Conservation (phyloP, 1,284 basidiomycete species). For the Hymenochaete sp. region DNA sequence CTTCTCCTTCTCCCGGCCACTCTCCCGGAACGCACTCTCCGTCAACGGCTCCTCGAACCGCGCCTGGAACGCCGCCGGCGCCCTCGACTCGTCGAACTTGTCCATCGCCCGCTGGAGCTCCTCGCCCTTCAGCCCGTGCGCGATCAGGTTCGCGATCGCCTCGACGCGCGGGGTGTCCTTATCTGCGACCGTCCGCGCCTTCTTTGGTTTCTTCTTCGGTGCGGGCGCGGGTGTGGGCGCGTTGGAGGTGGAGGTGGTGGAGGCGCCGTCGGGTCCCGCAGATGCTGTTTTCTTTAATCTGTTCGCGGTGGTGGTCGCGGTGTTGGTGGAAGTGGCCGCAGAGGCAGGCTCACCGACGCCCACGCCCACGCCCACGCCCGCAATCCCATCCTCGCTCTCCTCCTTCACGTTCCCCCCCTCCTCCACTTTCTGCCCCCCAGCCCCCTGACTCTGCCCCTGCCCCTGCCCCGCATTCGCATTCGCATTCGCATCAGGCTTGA, state of each 20-base stretch:
- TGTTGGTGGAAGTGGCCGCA: background rate
- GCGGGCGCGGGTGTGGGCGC: slow-evolving; percentile 27
- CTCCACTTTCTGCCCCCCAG: background rate
- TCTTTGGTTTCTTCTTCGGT: slow-evolving; percentile 45
- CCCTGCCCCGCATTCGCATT: slow-evolving; percentile 9
- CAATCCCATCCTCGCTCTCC: too few species aligned
- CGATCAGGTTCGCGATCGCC: slow-evolving; percentile 71
- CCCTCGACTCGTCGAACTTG: slow-evolving; percentile 62
- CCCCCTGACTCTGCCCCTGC: slow-evolving; percentile 19
- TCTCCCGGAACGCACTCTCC: slow-evolving; percentile 26
- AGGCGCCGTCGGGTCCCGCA: background rate
- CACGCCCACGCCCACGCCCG: too few species aligned
- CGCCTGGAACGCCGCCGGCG: slow-evolving; percentile 49
- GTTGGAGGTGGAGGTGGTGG: slow-evolving; percentile 2
- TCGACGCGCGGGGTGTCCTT: slow-evolving; percentile 63
- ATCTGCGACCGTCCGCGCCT: slow-evolving; percentile 56
- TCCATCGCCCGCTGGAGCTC: slow-evolving; percentile 63
- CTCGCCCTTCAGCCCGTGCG: slow-evolving; percentile 62
- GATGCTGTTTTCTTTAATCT: background rate
- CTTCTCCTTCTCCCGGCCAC: slow-evolving; percentile 3
- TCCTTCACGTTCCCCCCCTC: slow-evolving; percentile 1
- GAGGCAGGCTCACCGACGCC: too few species aligned
- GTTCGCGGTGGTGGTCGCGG: background rate
- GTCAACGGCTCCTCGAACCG: slow-evolving; percentile 68
- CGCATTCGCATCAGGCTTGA: slow-evolving; percentile 36